Conservation (phyloP, 2,329 filamentous ascomycete genomes). For the Epichloe coenophiala region DNA sequence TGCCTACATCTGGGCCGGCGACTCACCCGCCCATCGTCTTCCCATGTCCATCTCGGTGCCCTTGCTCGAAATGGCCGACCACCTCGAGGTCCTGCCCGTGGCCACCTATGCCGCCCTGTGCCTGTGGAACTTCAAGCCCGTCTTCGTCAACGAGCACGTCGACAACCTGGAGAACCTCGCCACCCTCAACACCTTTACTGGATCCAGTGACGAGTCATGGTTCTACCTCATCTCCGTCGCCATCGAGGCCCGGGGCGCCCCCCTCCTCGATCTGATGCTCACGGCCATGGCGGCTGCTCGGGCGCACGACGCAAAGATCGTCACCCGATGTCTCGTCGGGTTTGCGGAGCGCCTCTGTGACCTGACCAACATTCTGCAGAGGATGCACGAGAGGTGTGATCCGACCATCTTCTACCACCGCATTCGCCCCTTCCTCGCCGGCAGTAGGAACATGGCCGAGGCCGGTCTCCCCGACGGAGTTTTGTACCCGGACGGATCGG, state of each 20-base stretch:
- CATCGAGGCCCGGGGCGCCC: constrained; percentile 83
- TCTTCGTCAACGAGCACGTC: constrained; percentile 71
- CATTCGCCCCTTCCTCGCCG: constrained; percentile 89
- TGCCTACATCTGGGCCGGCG: constrained; percentile 92
- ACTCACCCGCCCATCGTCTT: constrained; percentile 63
- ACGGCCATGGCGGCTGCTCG: constrained; percentile 72
- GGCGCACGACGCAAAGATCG: constrained; percentile 51
- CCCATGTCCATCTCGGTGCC: constrained; percentile 76
- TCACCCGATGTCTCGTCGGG: constrained; percentile 61
- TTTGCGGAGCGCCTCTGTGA: constrained; percentile 86
- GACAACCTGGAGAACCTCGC: constrained; percentile 79
- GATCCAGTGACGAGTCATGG: constrained; percentile 93
- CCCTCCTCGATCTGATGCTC: constrained; percentile 80
- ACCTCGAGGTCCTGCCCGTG: constrained; percentile 78
- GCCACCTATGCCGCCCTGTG: constrained; percentile 87
- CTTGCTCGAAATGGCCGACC: constrained; percentile 60
- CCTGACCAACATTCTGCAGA: constrained; percentile 60
- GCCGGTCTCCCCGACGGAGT: constrained; percentile 81
- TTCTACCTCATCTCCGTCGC: constrained; percentile 94
- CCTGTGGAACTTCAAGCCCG: constrained; percentile 92
- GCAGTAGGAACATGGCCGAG: constrained; percentile 95
- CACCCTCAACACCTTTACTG: constrained; percentile 82
- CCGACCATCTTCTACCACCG: constrained; percentile 90
- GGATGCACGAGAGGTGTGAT: constrained; percentile 94
- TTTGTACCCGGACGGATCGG: constrained; percentile 70